Conservation (phyloP, 2,329 filamentous ascomycete genomes). For the Zopfia rhizophila region DNA sequence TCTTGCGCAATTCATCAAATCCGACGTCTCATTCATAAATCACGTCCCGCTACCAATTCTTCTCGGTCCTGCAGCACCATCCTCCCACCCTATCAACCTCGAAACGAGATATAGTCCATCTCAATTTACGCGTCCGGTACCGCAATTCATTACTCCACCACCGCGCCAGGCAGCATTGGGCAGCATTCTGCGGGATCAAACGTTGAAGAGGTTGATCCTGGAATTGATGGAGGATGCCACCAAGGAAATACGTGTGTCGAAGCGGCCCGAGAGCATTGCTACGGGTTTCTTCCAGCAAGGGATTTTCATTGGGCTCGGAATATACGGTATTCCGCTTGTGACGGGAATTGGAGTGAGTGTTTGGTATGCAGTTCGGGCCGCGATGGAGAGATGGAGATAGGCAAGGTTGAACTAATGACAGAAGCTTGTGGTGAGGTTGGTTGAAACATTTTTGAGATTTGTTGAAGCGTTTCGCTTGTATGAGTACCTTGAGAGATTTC, state of each 20-base stretch:
- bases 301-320: slow-evolving; percentile 48
- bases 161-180: slow-evolving; percentile 12
- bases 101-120: slow-evolving; percentile 29
- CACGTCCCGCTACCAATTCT: slow-evolving; percentile 67
- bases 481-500: no score
- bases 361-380: slow-evolving; percentile 33
- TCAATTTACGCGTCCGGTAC: slow-evolving; percentile 33
- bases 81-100: slow-evolving; percentile 24
- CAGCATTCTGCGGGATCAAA: slow-evolving; percentile 23
- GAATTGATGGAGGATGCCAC: slow-evolving; percentile 24
- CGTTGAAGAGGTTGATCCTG: slow-evolving; percentile 10
- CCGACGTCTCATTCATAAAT: slow-evolving; percentile 65
- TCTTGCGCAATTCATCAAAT: slow-evolving; percentile 65
- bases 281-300: slow-evolving; percentile 51
- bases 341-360: slow-evolving; percentile 39
- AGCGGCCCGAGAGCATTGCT: slow-evolving; percentile 45
- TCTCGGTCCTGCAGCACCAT: slow-evolving; percentile 42
- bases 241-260: slow-evolving; percentile 42
- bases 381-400: background rate
- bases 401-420: background rate
- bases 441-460: no score
- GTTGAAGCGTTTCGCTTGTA: no score
- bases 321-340: slow-evolving; percentile 46
- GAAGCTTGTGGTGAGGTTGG: no score
- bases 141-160: slow-evolving; percentile 26